These are phyloP conservation scores for Claviceps sp. DNA, from an alignment of 2,329 filamentous ascomycete species.

Conservation along the genomic window DNA sequence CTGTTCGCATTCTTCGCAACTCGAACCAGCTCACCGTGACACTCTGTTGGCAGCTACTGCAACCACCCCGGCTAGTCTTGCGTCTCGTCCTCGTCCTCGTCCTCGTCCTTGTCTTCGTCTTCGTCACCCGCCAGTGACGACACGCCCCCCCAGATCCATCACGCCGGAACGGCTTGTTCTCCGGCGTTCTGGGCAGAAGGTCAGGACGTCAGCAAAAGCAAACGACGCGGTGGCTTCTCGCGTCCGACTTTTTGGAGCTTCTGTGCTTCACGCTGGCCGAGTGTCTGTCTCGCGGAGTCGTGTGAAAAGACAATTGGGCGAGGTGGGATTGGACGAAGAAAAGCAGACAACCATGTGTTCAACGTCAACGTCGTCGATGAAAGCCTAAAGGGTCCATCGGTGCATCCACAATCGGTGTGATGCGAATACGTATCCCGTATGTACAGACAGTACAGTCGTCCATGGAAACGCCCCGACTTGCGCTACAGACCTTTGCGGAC, in stretches of 20 bases:
- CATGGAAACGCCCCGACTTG: too few species aligned
- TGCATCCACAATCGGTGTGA: not conserved
- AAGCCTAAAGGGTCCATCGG: not conserved
- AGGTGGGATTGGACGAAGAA: not conserved
- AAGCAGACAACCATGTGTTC: constrained; percentile 1
- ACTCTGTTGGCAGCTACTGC: constrained; percentile 4
- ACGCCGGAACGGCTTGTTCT: not conserved
- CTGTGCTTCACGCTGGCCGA: not conserved
- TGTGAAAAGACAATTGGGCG: not conserved
- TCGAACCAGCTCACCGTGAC: not conserved
- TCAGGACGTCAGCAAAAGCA: too few species aligned
- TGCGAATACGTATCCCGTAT: not conserved
- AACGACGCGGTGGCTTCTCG: too few species aligned
- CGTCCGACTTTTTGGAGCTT: not conserved
- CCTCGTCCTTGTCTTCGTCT: not conserved
- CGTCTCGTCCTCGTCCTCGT: not conserved
- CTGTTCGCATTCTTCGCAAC: not conserved
- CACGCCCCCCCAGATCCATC: not conserved
- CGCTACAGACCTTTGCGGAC: too few species aligned
- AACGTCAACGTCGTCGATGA: not conserved
- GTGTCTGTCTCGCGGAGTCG: not conserved
- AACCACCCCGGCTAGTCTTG: constrained; percentile 1
- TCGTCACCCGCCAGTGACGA: not conserved
- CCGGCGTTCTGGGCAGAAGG: not conserved
- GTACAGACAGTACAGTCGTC: not conserved